Evolutionary conservation across 345 rosid genomes (phyloP).

Genomic region (Eucalyptus guilfoylei): DNA sequence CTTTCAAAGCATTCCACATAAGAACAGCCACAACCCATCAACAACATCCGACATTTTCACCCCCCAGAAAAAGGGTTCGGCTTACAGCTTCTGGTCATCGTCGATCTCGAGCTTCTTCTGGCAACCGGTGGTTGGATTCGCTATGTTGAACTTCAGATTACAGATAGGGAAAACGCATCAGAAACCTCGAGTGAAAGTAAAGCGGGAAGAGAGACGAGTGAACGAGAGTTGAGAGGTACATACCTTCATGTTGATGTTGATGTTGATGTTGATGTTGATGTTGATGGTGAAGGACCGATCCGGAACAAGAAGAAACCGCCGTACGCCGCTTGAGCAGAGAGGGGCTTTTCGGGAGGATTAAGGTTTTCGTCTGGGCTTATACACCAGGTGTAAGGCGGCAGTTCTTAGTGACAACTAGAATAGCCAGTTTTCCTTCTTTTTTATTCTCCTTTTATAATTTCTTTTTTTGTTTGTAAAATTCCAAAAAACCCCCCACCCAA

Average conservation of each 20-base stretch:
- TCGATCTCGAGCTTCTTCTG: constrained; percentile 39
- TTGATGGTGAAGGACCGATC: background rate
- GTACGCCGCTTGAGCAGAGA: background rate
- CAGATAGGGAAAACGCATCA: background rate
- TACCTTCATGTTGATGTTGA: background rate
- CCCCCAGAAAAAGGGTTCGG: background rate
- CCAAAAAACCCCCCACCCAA: fast-evolving
- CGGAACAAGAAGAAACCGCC: background rate
- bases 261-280: background rate
- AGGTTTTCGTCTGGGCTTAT: background rate
- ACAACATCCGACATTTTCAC: background rate
- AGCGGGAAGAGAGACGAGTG: background rate
- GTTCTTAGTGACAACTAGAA: background rate
- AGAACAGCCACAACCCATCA: background rate
- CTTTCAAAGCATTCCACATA: too few relatives aligned
- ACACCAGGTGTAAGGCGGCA: background rate
- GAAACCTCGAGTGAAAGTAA: background rate
- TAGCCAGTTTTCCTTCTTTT: too few relatives aligned
- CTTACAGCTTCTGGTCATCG: constrained; percentile 31
- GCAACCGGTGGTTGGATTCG: constrained; percentile 35
- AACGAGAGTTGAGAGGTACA: background rate
- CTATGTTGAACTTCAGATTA: constrained; percentile 19
- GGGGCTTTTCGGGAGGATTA: background rate
- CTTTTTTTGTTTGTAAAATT: background rate
- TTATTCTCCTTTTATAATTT: background rate